Evolutionary conservation across 768 basidiomycete species (phyloP).

Genomic region (Hericium rajendrae): DNA sequence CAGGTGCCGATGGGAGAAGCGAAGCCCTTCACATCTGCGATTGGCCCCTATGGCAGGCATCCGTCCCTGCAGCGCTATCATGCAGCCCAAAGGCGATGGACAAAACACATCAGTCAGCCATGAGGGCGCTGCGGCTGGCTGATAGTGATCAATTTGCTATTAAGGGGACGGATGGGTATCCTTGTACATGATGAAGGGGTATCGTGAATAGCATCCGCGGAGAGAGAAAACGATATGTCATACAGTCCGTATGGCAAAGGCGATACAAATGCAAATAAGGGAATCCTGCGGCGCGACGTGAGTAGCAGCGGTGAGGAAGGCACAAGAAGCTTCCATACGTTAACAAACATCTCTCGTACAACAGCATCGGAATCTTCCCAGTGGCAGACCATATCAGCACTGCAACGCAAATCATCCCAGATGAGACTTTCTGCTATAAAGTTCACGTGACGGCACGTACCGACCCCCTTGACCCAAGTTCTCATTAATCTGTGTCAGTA

Average conservation of each 20-base stretch:
- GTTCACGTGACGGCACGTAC: slow-evolving; percentile 30
- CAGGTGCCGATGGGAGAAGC: not conserved
- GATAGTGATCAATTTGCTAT: not conserved
- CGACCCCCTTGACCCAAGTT: slow-evolving; percentile 79
- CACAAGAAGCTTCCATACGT: slow-evolving; percentile 39
- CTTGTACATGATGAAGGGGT: slow-evolving; percentile 8
- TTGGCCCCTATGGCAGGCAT: not conserved
- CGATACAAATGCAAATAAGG: slow-evolving; percentile 55
- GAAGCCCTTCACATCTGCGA: not conserved
- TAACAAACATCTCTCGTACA: slow-evolving; percentile 69
- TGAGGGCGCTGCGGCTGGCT: not conserved
- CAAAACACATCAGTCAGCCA: too few relatives aligned
- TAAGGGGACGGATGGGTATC: slow-evolving; percentile 13
- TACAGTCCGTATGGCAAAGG: slow-evolving; percentile 46
- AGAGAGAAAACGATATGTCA: slow-evolving; percentile 13
- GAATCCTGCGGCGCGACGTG: slow-evolving; percentile 44
- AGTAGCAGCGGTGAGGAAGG: slow-evolving; percentile 3
- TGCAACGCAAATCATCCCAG: slow-evolving; percentile 18
- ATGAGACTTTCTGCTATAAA: slow-evolving; percentile 6
- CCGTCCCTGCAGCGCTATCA: too few relatives aligned
- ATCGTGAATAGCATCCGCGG: slow-evolving; percentile 3
- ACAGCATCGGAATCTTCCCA: slow-evolving; percentile 83
- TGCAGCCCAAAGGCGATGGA: too few relatives aligned
- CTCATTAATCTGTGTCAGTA: slow-evolving; percentile 77
- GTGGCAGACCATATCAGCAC: slow-evolving; percentile 75